Base-by-base conservation (phyloP, 2,329 filamentous ascomycete genomes). In the Alternaria gansuensis region DNA sequence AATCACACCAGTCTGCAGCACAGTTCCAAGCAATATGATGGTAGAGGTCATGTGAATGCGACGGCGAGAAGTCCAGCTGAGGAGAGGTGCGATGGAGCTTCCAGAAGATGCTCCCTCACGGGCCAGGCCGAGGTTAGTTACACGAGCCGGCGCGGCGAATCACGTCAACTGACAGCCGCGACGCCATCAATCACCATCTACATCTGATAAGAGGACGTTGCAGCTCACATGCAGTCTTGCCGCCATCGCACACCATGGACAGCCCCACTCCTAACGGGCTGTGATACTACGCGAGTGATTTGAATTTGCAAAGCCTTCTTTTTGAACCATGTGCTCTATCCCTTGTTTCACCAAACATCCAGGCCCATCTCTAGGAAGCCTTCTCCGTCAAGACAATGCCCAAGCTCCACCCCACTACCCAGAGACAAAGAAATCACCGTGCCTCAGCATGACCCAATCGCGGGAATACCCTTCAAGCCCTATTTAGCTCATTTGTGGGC, bases 401-500 rank as follows among this genome's bases (percentile, higher is more conserved):
- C 46, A 39, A 29, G 45, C 41, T 10, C 43, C 14, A 5, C 37
- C 17, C 17, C 37, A 23, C 17, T 17, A 23, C 17, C 11, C 21
- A 48, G 6, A 33, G 23, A 34, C 52, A 45, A 41, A 31, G 24
- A 24, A 24, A 11, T 23, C 10, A 24, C 11, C 21, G 21, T 40
- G 36, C 48, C 17, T 37, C 24, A 21, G 28, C 44, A 50, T 21
- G 21, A 48, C 8, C 17, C 41, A 36, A 28, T 10, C 24, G 26
- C 13, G 31, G 23, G 5, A 28, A 17, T 23, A 10, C 34, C 17
- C 21, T n/a, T 11, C 33, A 23, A 29, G 21, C 24, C 5, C 5
- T 23, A 5, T 8, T 63, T 45, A 70, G n/a, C 55, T 23, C 49
- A 57, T 52, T 52, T 21, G 66, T 73, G 8, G 77, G 77, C 17